Evolutionary conservation across 192 early-diverging fungal genomes (phyloP), one percentile per base, ranked within the genome.

Genomic region (Backusella mclennaniae): DNA sequence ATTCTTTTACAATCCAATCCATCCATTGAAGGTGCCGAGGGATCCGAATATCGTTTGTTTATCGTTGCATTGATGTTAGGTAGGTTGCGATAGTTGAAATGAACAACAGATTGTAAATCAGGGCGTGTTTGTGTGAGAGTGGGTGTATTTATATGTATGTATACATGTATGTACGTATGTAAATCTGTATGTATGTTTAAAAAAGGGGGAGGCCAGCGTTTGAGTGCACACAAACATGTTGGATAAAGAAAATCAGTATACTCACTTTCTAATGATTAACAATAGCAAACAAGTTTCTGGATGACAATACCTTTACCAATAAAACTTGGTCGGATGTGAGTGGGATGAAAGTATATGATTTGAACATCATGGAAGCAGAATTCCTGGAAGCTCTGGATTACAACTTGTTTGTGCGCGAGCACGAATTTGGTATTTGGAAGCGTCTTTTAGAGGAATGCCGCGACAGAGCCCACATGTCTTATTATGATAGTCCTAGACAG

Each of bases 271-370:
- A 44, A 14, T 49, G 4, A 19, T 33, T 23, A 66, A 53, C 42
- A 15, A 39, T 73, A 84, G 90, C 93, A 67, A 95, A 93, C 88
- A 96, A 96, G 74, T 90, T 89, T 67, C 84, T 94, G 29, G 90
- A 94, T 66, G 95, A 97, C 83, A 95, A 95, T 81, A 96, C 94
- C 35, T 97, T 93, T 69, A 92, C 95, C 29, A 95, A 94, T 81
- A 89, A 91, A 82, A 95, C 95, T 0, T 97, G 95, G 95, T 90
- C 92, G 17, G 91, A 95, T 80, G 92, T 97, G 11, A 93, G 90
- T 38, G 87, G 90, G 42, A 93, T 97, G 81, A 94, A 94, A 6
- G 87, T 94, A 38, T 78, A 88, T 67, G 94, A 97, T 82, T 83
- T 97, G 31, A 92, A 92, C 69, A 89, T 93, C 23, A 92, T 95